These are phyloP conservation scores for Aspergillus campestris DNA, from an alignment of 495 filamentous ascomycete genomes.

Conservation along the genomic window DNA sequence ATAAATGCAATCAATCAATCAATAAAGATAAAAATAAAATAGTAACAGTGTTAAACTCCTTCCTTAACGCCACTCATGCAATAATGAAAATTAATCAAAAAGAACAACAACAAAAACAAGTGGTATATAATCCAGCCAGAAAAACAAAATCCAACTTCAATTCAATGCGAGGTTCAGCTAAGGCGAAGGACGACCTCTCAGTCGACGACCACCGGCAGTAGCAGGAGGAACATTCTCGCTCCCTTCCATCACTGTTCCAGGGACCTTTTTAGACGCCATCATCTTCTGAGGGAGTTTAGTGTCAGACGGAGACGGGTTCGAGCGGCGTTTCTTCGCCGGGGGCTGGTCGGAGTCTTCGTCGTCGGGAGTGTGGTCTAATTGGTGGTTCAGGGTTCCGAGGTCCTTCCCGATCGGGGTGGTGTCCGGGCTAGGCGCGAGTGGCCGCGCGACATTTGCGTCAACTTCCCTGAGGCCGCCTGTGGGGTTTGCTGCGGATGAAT, in stretches of 20 bases:
- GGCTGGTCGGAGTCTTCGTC: constrained; percentile 39
- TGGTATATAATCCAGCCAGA: constrained; percentile 6
- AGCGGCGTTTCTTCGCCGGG: constrained; percentile 45
- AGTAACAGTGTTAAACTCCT: too few relatives aligned
- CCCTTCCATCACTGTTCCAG: constrained; percentile 40
- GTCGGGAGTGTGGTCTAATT: constrained; percentile 14
- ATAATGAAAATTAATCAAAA: background rate
- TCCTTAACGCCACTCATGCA: too few relatives aligned
- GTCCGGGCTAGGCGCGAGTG: constrained; percentile 20
- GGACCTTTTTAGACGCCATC: constrained; percentile 37
- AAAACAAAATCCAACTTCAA: constrained; percentile 6
- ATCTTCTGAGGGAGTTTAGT: constrained; percentile 36
- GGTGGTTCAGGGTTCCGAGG: constrained; percentile 10
- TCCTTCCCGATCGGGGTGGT: constrained; percentile 12
- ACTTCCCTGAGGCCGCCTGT: constrained; percentile 49
- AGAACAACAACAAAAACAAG: background rate
- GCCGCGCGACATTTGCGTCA: constrained; percentile 43
- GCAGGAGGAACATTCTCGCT: constrained; percentile 51
- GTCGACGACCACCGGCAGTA: constrained; percentile 16
- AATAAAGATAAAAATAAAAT: too few relatives aligned
- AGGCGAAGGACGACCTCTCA: constrained; percentile 21
- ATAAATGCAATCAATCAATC: too few relatives aligned
- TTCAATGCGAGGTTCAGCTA: constrained; percentile 5
- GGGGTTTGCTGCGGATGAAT: constrained; percentile 24
- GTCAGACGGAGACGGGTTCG: constrained; percentile 26